Evolutionary conservation across 495 filamentous ascomycete genomes (phyloP).

Genomic region (Penicillium longicatenatum): DNA sequence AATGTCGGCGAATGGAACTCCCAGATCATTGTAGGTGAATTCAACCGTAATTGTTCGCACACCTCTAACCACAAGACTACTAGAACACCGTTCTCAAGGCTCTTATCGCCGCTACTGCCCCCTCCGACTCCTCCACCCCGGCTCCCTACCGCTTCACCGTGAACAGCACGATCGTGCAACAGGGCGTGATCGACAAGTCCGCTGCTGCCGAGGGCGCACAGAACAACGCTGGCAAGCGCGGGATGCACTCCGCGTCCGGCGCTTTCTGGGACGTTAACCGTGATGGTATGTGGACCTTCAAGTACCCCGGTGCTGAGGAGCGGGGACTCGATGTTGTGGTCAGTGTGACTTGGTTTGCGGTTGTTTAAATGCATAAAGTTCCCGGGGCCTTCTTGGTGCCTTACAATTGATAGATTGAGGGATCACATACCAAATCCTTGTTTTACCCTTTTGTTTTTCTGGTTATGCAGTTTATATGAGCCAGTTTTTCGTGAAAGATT

Average conservation of each 20-base stretch:
- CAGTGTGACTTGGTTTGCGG: slow-evolving; percentile 82
- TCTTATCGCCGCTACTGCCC: slow-evolving; percentile 79
- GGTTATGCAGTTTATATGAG: slow-evolving; percentile 11
- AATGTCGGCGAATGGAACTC: slow-evolving; percentile 84
- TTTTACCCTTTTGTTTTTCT: slow-evolving; percentile 11
- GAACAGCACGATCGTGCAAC: slow-evolving; percentile 98
- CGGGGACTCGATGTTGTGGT: slow-evolving; percentile 92
- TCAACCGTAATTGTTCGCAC: neutral
- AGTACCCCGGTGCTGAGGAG: slow-evolving; percentile 81
- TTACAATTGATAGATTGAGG: neutral
- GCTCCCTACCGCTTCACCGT: slow-evolving; percentile 83
- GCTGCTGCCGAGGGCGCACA: slow-evolving; percentile 38
- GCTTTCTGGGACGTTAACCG: slow-evolving; percentile 98
- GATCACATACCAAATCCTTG: neutral
- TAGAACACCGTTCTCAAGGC: slow-evolving; percentile 85
- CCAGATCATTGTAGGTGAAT: slow-evolving; percentile 74
- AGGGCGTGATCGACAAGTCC: slow-evolving; percentile 54
- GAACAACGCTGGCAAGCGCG: slow-evolving; percentile 72
- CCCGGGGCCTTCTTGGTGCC: neutral
- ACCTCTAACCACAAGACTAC: slow-evolving; percentile 7
- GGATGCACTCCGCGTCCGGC: slow-evolving; percentile 94
- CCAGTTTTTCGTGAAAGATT: neutral
- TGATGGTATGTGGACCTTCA: slow-evolving; percentile 97
- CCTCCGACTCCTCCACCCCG: slow-evolving; percentile 46
- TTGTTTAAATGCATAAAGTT: slow-evolving; percentile 21